Conservation (phyloP, 2,329 filamentous ascomycete species). For the Drechslerella coelobrocha region DNA sequence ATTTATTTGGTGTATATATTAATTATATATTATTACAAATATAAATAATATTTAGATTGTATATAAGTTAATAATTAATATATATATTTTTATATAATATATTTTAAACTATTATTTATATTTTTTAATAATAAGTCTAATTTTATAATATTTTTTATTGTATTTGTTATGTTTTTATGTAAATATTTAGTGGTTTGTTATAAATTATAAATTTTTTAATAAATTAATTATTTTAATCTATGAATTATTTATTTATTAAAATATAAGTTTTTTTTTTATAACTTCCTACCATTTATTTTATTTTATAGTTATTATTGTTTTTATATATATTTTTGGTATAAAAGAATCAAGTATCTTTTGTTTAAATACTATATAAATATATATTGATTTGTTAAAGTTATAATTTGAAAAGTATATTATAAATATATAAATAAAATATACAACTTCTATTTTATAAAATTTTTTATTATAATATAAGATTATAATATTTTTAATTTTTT, state of each 20-base stretch:
- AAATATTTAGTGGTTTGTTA: neutral
- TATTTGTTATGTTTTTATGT: neutral
- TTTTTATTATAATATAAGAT: too few relatives aligned
- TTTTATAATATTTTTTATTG: neutral
- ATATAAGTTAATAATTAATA: neutral
- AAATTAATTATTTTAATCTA: too few relatives aligned
- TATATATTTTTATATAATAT: neutral
- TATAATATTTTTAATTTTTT: too few relatives aligned
- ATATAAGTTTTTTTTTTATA: neutral
- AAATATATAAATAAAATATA: neutral
- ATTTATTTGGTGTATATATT: neutral
- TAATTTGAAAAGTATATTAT: neutral
- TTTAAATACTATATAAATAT: neutral
- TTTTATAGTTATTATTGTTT: neutral
- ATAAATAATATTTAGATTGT: neutral
- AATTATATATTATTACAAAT: neutral
- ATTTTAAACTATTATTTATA: neutral
- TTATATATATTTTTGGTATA: neutral
- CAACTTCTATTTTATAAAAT: neutral
- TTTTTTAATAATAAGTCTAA: neutral
- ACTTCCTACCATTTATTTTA: neutral
- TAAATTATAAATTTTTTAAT: neutral
- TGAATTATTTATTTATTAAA: too few relatives aligned
- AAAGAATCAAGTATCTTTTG: neutral
- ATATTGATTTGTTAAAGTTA: neutral